Percentiles rank a stretch among this genome's conserved stretches.
These are phyloP conservation scores for Globisporangium carolinianum DNA, from an alignment of 352 stramenopile species.

Conservation along the genomic window DNA sequence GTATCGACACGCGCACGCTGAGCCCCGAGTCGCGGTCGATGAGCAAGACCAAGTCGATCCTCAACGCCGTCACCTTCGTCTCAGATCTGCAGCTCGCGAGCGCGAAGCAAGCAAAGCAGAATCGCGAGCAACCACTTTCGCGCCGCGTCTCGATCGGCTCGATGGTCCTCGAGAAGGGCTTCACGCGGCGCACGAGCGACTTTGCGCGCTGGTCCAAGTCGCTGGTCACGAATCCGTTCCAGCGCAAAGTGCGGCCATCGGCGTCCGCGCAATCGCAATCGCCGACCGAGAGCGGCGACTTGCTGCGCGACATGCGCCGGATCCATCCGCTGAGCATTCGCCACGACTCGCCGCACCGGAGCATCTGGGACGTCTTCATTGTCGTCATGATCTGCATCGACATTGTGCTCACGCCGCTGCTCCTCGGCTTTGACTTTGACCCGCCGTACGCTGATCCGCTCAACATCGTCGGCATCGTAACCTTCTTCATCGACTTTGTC, in stretches of 20 bases:
- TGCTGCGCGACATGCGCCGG: slow-evolving; percentile 25
- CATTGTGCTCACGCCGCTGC: slow-evolving; percentile 42
- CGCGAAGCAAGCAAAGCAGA: slow-evolving; percentile 6
- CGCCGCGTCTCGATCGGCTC: slow-evolving; percentile 31
- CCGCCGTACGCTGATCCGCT: slow-evolving; percentile 17
- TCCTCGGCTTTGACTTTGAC: slow-evolving; percentile 38
- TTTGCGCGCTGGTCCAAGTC: slow-evolving; percentile 7
- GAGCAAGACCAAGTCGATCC: slow-evolving; percentile 14
- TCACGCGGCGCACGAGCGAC: slow-evolving; percentile 4
- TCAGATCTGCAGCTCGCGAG: slow-evolving; percentile 8
- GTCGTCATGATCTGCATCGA: slow-evolving; percentile 49
- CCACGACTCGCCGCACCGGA: slow-evolving; percentile 34
- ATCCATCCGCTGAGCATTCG: slow-evolving; percentile 38
- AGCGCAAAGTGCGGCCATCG: slow-evolving; percentile 1
- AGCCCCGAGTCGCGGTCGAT: too few species aligned
- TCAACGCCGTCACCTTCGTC: slow-evolving; percentile 10
- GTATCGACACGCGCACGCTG: slow-evolving; percentile 6
- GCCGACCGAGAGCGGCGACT: slow-evolving; percentile 23
- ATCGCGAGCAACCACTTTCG: slow-evolving; percentile 23
- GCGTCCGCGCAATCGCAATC: not conserved
- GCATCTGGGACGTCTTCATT: slow-evolving; percentile 47
- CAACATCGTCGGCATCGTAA: slow-evolving; percentile 28
- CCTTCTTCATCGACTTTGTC: slow-evolving; percentile 54
- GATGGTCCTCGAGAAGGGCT: slow-evolving; percentile 11
- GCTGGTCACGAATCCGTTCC: slow-evolving; percentile 6